Evolutionary conservation across 768 basidiomycete species (phyloP), one percentile per base, ranked within the genome.

Genomic region (Rhodosporidiobolus sp.): DNA sequence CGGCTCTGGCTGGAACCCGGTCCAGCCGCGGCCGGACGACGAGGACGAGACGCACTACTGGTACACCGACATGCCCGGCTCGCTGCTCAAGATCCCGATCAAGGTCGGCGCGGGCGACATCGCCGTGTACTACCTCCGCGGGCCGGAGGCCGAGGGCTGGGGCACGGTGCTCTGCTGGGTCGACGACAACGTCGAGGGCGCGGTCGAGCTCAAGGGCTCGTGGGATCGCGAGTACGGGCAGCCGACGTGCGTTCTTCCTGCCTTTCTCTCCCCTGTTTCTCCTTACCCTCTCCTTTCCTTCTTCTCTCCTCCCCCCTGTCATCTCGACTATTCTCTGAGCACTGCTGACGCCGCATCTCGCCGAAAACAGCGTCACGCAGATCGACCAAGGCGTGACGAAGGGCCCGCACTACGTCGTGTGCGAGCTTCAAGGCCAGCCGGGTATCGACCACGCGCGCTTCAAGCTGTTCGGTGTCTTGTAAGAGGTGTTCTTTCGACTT

Each of bases 361-460:
- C 5, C 20, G 6, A 1, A 9, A 22, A 26, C 76, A 94, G 93
- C 65, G 83, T 97, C 73, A 85, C 86, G 72, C 85, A 94, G 63
- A 98, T 98, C 75, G 96, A 99, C 81, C 87, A 86, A 71, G 86
- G 82, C 72, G 96, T 99, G 43, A 80, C 88, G n/a, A 84, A 86
- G 49, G 95, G 96, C 4, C 90, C 91, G 54, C 96, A 99, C 81
- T 98, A 86, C 80, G 90, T 96, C 70, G 94, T 97, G 79, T 99
- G 95, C 80, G 83, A 89, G 80, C 82, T 96, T 54, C 77, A 90
- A 77, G 95, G 95, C 6, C 91, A 94, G 79, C 93, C 95, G 78
- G 93, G 92, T 2, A 83, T 87, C 78, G 83, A 84, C 64, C 89
- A 94, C 14, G 86, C 89, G 14, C 83, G 87, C 56, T 97, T 97